Evolutionary conservation across 805 yeast genomes (phyloP).

Genomic region (Vanderwaltozyma yarrowii): DNA sequence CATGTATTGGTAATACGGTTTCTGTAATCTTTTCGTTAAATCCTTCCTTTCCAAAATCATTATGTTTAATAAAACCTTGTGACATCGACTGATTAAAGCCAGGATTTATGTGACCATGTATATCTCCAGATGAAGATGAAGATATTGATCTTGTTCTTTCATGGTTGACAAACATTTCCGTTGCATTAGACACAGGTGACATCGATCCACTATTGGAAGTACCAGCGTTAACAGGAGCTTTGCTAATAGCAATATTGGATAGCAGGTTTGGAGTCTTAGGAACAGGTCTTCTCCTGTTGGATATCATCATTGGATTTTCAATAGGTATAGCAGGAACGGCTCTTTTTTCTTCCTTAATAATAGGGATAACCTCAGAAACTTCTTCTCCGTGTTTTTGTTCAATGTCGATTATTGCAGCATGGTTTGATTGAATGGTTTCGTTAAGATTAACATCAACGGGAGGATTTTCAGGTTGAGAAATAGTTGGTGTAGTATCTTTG

Average conservation of each 20-base stretch:
- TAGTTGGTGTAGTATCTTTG: no score
- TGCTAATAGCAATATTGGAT: background rate
- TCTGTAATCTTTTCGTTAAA: background rate
- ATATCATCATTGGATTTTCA: slow-evolving; percentile 22
- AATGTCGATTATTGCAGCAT: no score
- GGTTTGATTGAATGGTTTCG: no score
- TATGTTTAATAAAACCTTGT: background rate
- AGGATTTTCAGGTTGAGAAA: no score
- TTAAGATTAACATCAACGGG: no score
- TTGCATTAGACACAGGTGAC: slow-evolving; percentile 9
- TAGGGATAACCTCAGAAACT: no score
- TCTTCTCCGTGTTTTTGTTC: background rate
- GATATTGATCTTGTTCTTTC: slow-evolving; percentile 12
- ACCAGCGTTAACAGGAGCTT: no score
- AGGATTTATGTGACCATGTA: background rate
- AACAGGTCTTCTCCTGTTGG: slow-evolving; percentile 23
- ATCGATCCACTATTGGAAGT: no score
- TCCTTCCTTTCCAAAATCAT: background rate
- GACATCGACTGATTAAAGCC: background rate
- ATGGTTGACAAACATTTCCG: slow-evolving; percentile 25
- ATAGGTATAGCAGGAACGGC: background rate
- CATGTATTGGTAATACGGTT: background rate
- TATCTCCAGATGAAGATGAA: slow-evolving; percentile 5
- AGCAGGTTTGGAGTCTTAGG: slow-evolving; percentile 15
- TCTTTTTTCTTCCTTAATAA: slow-evolving; percentile 3